These are phyloP conservation scores for Epichloe gansuensis DNA, from an alignment of 2,329 filamentous ascomycete species.

Conservation along the genomic window DNA sequence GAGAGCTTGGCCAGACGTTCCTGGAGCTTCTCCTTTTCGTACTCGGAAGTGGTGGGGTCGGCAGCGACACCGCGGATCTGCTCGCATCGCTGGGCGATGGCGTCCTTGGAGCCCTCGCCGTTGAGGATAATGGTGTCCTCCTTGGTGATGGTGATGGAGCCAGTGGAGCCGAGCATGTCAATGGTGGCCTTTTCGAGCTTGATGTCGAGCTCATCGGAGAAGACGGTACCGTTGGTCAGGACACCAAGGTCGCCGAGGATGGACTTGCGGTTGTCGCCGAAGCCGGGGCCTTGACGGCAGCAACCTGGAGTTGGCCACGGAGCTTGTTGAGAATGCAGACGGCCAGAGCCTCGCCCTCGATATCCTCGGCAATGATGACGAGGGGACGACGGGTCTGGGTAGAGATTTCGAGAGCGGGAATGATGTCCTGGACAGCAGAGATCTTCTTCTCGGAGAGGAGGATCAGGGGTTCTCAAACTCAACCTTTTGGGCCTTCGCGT, in stretches of 20 bases:
- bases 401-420: conserved; percentile 92
- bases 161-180: conserved; percentile 93
- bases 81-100: conserved; percentile 89
- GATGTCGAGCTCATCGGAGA: conserved; percentile 95
- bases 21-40: conserved; percentile 99
- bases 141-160: conserved; percentile 99
- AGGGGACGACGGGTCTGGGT: conserved; percentile 91
- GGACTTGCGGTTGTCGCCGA: conserved; percentile 99
- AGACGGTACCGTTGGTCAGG: conserved; percentile 93
- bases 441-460: conserved; percentile 99
- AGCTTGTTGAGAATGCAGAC: conserved; percentile 99
- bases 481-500: conserved; percentile 95
- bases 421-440: conserved; percentile 96
- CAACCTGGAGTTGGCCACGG: conserved; percentile 96
- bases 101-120: conserved; percentile 89
- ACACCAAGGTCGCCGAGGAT: conserved; percentile 95
- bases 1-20: conserved; percentile 99
- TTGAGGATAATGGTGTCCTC: conserved; percentile 99
- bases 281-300: conserved; percentile 96
- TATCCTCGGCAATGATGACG: conserved; percentile 98
- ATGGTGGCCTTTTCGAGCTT: conserved; percentile 97
- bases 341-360: conserved; percentile 94
- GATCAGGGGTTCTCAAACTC: conserved; percentile 99
- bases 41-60: conserved; percentile 90
- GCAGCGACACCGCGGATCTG: conserved; percentile 96